Percentiles rank a stretch among this genome's conserved stretches.
phyloP scores from a whole-genome alignment of 192 early-diverging fungal genomes.

The Fimicolochytrium jonesii region DNA sequence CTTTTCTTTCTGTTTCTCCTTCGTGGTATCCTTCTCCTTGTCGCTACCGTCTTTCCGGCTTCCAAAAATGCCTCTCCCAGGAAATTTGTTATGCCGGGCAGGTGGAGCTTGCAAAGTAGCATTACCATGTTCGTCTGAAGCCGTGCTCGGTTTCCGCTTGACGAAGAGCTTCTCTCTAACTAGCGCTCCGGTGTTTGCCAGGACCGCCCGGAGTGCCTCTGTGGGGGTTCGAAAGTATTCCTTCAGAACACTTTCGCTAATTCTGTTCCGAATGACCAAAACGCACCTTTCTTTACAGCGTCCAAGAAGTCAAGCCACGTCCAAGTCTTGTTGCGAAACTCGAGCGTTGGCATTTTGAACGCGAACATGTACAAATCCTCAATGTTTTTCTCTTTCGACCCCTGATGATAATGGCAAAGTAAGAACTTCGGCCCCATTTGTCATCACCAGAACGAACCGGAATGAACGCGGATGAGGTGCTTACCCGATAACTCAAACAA shows the following conservation, averaged over 20 bases:
- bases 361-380: slow-evolving; percentile 71
- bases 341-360: slow-evolving; percentile 68
- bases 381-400: slow-evolving; percentile 72
- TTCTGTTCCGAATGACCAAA: no score
- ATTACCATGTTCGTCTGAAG: not conserved
- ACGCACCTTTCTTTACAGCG: slow-evolving; percentile 70
- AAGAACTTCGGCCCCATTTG: not conserved
- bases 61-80: not conserved
- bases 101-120: not conserved
- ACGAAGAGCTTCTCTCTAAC: slow-evolving; percentile 50
- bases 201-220: slow-evolving; percentile 46
- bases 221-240: no score
- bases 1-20: not conserved
- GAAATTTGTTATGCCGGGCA: not conserved
- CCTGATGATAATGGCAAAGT: no score
- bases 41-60: not conserved
- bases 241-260: no score
- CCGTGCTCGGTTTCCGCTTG: slow-evolving; percentile 28
- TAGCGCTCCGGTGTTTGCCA: slow-evolving; percentile 49
- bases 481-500: slow-evolving; percentile 80
- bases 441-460: not conserved
- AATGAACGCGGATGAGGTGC: slow-evolving; percentile 5
- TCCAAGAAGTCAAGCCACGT: slow-evolving; percentile 69
- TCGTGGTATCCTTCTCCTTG: not conserved
- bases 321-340: slow-evolving; percentile 81